Base-by-base conservation (phyloP, 768 basidiomycete genomes). In the Lactarius pseudohatsudake region DNA sequence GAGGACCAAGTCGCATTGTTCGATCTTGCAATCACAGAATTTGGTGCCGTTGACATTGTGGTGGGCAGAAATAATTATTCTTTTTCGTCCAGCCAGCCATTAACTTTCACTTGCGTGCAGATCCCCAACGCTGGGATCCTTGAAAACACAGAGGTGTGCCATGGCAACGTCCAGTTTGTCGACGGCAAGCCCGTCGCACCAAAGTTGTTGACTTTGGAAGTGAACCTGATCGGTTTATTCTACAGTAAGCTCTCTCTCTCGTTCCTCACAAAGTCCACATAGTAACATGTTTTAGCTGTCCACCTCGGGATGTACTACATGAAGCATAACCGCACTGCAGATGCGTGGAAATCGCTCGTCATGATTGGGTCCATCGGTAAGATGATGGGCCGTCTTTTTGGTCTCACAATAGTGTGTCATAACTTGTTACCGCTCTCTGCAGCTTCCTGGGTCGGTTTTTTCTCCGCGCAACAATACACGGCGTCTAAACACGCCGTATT, bases 301-400 rank as follows among this genome's bases (percentile, higher is more conserved):
- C 81, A 84, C 66, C 75, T 87, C 26, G 82, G 81, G 9, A 72
- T 81, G 43, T 81, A 85, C 70, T 85, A 86, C 71, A 76, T 87
- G 28, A 74, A 74, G 34, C 76, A 77, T 32, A 72, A 79, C 16
- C 75, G 68, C 20, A 58, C 73, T n/a, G 61, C 73, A 30, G 77
- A 73, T 57, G 76, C 78, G n/a, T 77, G 82, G 41, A 86, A 86
- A 68, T 74, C 83, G 6, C 67, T 86, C 55, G 76, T 86, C 32
- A 72, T 86, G 16, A 77, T 85, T 41, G 85, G 85, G 16, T 86
- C 85, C 26, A 80, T 87, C 74, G 83, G 84, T 83, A 62, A 71
- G 18, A 32, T 2, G 22, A 32, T 2, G 20, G 13, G 28, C 38
- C 4, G 3, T 18, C 36, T 13, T 30, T 45, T 28, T 36, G 8